A percentile compares a stretch with the other conserved stretches of the same genome.
Evolutionary conservation across 352 stramenopile genomes (phyloP).

Genomic region (Phytophthora ramorum): DNA sequence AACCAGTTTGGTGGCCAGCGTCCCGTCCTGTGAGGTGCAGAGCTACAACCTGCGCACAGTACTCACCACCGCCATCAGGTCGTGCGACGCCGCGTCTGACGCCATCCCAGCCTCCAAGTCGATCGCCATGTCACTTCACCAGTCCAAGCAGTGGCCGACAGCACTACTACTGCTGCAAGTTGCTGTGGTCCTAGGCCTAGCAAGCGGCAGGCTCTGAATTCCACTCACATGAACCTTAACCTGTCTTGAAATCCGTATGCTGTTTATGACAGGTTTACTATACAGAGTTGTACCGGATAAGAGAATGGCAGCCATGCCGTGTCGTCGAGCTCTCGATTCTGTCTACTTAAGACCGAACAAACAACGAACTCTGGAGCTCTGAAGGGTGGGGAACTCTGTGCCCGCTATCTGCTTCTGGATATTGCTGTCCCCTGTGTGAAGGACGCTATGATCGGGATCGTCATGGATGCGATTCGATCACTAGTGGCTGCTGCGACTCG

Average conservation of each 20-base stretch:
- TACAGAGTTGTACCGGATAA: too few species aligned
- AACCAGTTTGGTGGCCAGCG: conserved; percentile 26
- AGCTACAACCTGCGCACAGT: conserved; percentile 45
- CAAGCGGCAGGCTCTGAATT: conserved; percentile 20
- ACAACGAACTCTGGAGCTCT: background rate
- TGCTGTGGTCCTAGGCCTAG: conserved; percentile 4
- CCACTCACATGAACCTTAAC: conserved; percentile 41
- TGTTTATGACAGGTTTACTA: conserved; percentile 16
- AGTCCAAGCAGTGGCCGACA: conserved; percentile 1
- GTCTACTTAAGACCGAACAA: conserved; percentile 23
- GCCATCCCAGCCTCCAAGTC: conserved; percentile 37
- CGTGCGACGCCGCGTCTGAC: conserved; percentile 36
- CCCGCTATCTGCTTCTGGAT: conserved; percentile 34
- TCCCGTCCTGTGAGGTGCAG: conserved; percentile 38
- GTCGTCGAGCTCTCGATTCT: conserved; percentile 28
- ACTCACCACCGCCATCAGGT: conserved; percentile 29
- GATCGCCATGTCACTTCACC: background rate
- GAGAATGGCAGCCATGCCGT: too few species aligned
- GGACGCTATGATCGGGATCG: conserved; percentile 23
- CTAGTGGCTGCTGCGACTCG: conserved; percentile 45
- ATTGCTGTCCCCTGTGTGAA: conserved; percentile 40
- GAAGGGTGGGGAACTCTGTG: conserved; percentile 23
- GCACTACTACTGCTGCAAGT: conserved; percentile 8
- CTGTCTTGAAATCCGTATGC: too few species aligned
- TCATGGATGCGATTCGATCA: conserved; percentile 26